Conservation (phyloP, 345 rosid genomes). For the Hibiscus tridactylites region DNA sequence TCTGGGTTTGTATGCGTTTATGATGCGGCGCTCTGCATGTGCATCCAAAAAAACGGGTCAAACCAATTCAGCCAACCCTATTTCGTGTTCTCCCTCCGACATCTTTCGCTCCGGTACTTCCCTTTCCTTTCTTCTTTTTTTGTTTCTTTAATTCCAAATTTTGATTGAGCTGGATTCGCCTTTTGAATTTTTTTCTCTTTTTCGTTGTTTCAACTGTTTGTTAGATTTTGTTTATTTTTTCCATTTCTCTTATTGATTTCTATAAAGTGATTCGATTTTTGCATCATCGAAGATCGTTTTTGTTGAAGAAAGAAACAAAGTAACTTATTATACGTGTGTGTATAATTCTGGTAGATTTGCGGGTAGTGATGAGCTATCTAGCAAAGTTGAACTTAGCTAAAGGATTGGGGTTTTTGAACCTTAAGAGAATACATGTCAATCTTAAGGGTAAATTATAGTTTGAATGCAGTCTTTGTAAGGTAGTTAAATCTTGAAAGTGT, state of each 20-base stretch:
- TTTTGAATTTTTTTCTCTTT: neutral
- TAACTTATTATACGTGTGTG: neutral
- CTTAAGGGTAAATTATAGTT: neutral
- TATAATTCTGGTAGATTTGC: neutral
- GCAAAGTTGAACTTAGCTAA: neutral
- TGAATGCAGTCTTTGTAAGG: neutral
- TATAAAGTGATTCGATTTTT: neutral
- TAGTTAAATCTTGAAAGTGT: neutral
- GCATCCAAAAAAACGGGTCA: conserved; percentile 69
- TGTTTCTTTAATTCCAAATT: neutral
- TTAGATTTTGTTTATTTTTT: neutral
- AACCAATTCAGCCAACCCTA: conserved; percentile 52
- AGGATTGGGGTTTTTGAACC: neutral
- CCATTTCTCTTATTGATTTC: neutral
- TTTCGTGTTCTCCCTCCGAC: conserved; percentile 56
- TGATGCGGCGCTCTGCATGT: conserved; percentile 77
- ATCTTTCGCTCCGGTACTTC: conserved; percentile 83
- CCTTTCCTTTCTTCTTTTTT: no score
- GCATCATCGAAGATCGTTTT: neutral
- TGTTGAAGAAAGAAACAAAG: neutral
- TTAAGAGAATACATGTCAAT: neutral
- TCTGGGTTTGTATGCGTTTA: conserved; percentile 8
- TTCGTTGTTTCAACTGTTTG: neutral
- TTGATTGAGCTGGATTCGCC: neutral
- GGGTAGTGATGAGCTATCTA: neutral